Evolutionary conservation across 129 eudicot species (phyloP).

Genomic region (Heracleum sosnowskyi): DNA sequence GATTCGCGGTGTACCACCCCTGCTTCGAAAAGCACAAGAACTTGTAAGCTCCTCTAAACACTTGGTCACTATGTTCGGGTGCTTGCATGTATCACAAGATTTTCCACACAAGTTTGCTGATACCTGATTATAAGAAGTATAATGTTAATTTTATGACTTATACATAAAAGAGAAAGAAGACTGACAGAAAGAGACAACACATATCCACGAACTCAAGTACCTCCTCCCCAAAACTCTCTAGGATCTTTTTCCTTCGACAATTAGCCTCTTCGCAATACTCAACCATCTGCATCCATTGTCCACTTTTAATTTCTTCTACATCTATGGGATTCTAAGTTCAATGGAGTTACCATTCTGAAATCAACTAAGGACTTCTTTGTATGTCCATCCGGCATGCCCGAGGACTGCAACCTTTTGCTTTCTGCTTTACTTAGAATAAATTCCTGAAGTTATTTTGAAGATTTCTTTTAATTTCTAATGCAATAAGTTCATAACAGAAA

Average conservation of each 20-base stretch:
- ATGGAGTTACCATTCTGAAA: conserved; percentile 49
- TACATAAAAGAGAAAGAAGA: conserved; percentile 6
- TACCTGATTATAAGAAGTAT: conserved; percentile 37
- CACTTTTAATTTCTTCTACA: conserved; percentile 4
- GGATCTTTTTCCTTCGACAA: conserved; percentile 92
- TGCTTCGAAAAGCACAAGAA: conserved; percentile 36
- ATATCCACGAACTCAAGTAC: conserved; percentile 25
- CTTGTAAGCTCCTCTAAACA: conserved; percentile 62
- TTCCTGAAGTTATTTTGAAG: conserved; percentile 37
- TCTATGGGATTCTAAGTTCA: conserved; percentile 9
- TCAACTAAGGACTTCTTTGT: conserved; percentile 66
- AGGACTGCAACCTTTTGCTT: conserved; percentile 56
- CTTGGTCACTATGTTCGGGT: conserved; percentile 56
- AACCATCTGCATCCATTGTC: conserved; percentile 54
- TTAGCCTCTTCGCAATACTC: conserved; percentile 78
- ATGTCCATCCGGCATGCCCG: conserved; percentile 40
- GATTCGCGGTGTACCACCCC: conserved; percentile 50
- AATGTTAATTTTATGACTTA: conserved; percentile 5
- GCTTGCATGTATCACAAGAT: conserved; percentile 87
- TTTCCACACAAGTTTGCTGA: conserved; percentile 51
- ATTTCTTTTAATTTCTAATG: background rate
- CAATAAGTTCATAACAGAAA: background rate
- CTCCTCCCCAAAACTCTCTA: conserved; percentile 85
- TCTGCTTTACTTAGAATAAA: conserved; percentile 61
- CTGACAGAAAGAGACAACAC: background rate